phyloP scores from a whole-genome alignment of 805 yeast genomes.

The Cephaloascus fragrans region DNA sequence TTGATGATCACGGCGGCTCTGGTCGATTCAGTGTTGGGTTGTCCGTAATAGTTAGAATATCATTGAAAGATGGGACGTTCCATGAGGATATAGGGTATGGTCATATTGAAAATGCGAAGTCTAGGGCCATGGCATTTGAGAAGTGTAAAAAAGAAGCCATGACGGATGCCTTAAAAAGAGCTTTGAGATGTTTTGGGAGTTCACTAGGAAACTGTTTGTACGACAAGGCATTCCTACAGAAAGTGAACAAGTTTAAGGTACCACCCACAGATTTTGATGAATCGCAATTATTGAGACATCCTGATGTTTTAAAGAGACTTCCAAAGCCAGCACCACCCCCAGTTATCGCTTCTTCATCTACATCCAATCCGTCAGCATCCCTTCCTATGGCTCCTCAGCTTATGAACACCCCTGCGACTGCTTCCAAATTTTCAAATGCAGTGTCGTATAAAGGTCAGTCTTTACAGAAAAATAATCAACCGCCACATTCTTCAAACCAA shows the following conservation, averaged over 20 bases:
- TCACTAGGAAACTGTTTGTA: slow-evolving; percentile 79
- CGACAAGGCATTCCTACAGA: slow-evolving; percentile 54
- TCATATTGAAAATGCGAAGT: slow-evolving; percentile 56
- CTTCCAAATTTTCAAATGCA: neutral
- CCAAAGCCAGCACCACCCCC: slow-evolving; percentile 4
- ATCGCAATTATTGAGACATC: slow-evolving; percentile 16
- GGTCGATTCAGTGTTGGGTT: slow-evolving; percentile 54
- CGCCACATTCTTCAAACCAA: neutral
- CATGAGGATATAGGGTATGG: slow-evolving; percentile 78
- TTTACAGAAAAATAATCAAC: neutral
- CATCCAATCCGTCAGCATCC: neutral
- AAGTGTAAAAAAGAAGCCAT: slow-evolving; percentile 80
- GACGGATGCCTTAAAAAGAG: slow-evolving; percentile 76
- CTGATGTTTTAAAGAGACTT: neutral
- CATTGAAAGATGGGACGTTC: slow-evolving; percentile 71
- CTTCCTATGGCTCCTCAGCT: neutral
- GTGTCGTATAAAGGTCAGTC: neutral
- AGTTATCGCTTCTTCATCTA: neutral
- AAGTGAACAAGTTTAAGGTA: slow-evolving; percentile 33
- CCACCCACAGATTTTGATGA: slow-evolving; percentile 18
- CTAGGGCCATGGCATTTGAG: slow-evolving; percentile 64
- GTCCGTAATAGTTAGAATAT: slow-evolving; percentile 61
- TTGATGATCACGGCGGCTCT: slow-evolving; percentile 50
- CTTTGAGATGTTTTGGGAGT: slow-evolving; percentile 72
- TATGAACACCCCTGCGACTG: neutral